Evolutionary conservation across 2,329 filamentous ascomycete species (phyloP).

Genomic region (Colletotrichum spaethianum): DNA sequence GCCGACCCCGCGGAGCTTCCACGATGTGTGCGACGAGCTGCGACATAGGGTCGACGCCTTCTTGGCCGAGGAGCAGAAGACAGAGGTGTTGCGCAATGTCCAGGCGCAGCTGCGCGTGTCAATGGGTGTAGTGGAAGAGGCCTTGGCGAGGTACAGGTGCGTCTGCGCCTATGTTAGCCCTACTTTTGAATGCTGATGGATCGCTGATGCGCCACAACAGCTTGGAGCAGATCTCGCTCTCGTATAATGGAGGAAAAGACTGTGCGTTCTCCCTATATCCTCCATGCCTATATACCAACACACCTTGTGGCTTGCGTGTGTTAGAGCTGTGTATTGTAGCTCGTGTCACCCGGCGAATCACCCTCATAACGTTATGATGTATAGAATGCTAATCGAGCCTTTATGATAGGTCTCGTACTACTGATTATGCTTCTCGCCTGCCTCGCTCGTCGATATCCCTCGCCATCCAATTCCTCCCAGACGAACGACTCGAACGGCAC

Average conservation of each 20-base stretch:
- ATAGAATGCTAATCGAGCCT: background rate
- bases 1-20: constrained; percentile 43
- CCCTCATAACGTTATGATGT: background rate
- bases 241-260: constrained; percentile 98
- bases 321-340: background rate
- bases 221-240: constrained; percentile 84
- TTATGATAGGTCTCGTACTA: constrained; percentile 76
- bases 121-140: constrained; percentile 80
- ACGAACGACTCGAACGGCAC: constrained; percentile 38
- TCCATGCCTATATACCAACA: no score
- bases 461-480: constrained; percentile 46
- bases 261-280: constrained; percentile 61
- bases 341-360: background rate
- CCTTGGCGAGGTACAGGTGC: constrained; percentile 82
- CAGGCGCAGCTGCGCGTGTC: constrained; percentile 83
- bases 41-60: constrained; percentile 76
- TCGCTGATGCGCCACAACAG: constrained; percentile 58
- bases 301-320: background rate
- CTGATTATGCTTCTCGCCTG: constrained; percentile 86
- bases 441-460: constrained; percentile 57
- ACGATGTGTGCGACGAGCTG: constrained; percentile 65
- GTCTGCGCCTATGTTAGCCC: constrained; percentile 47
- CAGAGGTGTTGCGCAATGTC: constrained; percentile 71
- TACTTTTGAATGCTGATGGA: background rate
- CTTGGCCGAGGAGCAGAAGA: constrained; percentile 70